Evolutionary conservation across 805 yeast genomes (phyloP), one percentile per base, ranked within the genome.

Genomic region (Saturnispora gosingensis): DNA sequence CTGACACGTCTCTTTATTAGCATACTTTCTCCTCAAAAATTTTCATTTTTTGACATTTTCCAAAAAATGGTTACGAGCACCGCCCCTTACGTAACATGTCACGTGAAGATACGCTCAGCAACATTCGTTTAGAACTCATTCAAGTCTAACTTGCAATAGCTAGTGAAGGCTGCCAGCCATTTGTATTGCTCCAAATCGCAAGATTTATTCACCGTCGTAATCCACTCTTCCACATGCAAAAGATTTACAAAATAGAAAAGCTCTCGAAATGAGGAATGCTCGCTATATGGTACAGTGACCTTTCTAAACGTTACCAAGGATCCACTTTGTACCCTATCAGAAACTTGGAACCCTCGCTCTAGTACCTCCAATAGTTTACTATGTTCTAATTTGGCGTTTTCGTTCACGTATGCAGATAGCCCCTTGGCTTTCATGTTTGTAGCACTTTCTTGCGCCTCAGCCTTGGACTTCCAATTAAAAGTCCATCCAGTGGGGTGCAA

Each of bases 401-500:
- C 34, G 16, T 15, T 15, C 16, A 59, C 53, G 34, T 57, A 20
- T 8, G 49, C 55, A 15, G 52, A 48, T 44, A 58, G 48, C 34
- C 46, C 53, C 10, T 25, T 27, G 4, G 16, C 27, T 34, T 32
- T 27, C 27, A 28, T 10, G 8, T 35, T 16, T n/a, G 15, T 25
- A 6, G 24, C 8, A 38, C 25, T 22, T 25, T 43, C 35, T 9
- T 43, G n/a, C 27, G 18, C 10, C 5, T 43, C 36, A 35, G 27
- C 25, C 25, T 43, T 43, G 5, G 25, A 30, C 25, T 27, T 43
- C 51, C 46, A 43, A 43, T 43, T 43, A 1, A 90, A 84, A 1
- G 88, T 74, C 98, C 98, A 93, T 0, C 98, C 98, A 0, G 97
- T 89, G 0, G 98, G 97, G 48, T 80, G 72, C 35, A 86, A 71